Evolutionary conservation across 345 rosid genomes (phyloP), one percentile per base, ranked within the genome.

Genomic region (Eucalyptus erythrocorys): DNA sequence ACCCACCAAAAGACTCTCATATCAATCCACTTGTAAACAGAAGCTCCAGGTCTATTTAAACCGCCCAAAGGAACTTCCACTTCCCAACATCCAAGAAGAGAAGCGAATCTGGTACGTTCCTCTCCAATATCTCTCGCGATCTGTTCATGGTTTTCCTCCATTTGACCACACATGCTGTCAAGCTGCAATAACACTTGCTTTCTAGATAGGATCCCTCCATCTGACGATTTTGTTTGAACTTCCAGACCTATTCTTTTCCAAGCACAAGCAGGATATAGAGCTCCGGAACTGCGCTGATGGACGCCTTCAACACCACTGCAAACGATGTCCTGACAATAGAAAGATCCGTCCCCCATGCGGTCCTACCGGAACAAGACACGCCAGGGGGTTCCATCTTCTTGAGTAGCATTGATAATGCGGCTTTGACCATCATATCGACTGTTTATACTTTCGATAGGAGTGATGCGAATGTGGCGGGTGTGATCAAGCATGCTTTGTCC

Each of bases 401-500:
- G 49, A 42, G 49, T 30, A 32, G 17, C 86, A 13, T 82, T 21
- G 86, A 82, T 10, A 19, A 43, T 13, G 49, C 17, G n/a, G 15
- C 19, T 48, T 24, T 22, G 17, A 43, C 22, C 30, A 24, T 48
- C 50, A 45, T 21, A 10, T 42, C n/a, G 37, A 40, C 48, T 32
- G 71, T 57, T 13, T 86, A 55, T 42, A 3, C 47, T 50, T 40
- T 13, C 24, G n/a, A 55, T 21, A 7, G 47, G 45, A 34, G 45
- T 15, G 59, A 43, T 27, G 66, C 19, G 8, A 42, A 93, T 48
- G 93, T 95, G 5, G 90, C 90, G 85, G 50, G 80, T 30, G 85
- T 94, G 51, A 88, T 95, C 13, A 86, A 92, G 61, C 81, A 92
- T 50, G 96, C 97, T 57, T 93, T 95, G 64, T 93, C 97, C 27